Percentiles rank a stretch among this genome's conserved stretches.
These are phyloP conservation scores for Flaveria floridana DNA, from an alignment of 140 eudicot genomes.

Conservation along the genomic window DNA sequence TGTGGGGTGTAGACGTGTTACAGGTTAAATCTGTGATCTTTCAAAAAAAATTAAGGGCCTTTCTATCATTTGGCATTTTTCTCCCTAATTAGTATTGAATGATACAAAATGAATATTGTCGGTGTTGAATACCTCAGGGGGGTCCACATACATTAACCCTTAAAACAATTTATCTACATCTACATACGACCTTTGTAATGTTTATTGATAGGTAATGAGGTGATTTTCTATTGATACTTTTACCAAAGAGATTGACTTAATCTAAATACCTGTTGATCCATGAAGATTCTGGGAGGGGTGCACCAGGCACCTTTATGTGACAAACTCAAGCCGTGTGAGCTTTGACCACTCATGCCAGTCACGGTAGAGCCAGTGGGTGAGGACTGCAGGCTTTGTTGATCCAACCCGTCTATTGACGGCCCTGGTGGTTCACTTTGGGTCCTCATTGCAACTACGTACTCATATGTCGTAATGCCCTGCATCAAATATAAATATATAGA, in stretches of 20 bases:
- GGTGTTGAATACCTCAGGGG: too few relatives aligned
- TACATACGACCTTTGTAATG: neutral
- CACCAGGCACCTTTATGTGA: constrained; percentile 94
- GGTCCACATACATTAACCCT: neutral
- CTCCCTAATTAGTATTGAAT: too few relatives aligned
- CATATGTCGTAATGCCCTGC: constrained; percentile 94
- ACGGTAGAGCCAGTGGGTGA: constrained; percentile 84
- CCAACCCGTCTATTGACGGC: constrained; percentile 56
- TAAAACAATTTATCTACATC: neutral
- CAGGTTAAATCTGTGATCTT: too few relatives aligned
- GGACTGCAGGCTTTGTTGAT: constrained; percentile 54
- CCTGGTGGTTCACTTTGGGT: constrained; percentile 72
- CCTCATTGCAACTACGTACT: constrained; percentile 93
- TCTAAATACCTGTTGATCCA: constrained; percentile 70
- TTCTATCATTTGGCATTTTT: too few relatives aligned
- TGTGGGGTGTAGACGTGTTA: too few relatives aligned
- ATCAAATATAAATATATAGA: neutral
- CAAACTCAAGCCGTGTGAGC: constrained; percentile 82
- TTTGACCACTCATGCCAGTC: constrained; percentile 78
- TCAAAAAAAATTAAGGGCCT: too few relatives aligned
- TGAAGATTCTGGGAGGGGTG: constrained; percentile 88
- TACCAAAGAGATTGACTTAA: neutral
- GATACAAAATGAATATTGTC: too few relatives aligned
- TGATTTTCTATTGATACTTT: neutral
- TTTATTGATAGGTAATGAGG: neutral